Percentiles rank a stretch among this genome's conserved stretches.
Evolutionary conservation across 768 basidiomycete genomes (phyloP).

Genomic region (Omphalotus guepiniiformis): DNA sequence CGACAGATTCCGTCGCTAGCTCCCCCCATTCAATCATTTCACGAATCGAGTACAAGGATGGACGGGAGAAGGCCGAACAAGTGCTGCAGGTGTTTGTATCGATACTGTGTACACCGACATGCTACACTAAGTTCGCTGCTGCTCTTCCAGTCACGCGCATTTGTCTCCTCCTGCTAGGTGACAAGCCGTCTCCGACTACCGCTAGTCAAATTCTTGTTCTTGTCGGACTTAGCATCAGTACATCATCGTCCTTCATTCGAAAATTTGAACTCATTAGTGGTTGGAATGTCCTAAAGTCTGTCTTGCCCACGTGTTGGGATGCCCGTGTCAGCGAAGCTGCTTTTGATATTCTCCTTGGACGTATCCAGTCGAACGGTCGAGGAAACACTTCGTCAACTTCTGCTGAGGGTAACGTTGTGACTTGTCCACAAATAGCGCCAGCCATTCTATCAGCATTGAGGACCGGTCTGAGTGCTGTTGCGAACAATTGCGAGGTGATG

Average conservation of each 20-base stretch:
- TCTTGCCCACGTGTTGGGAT: conserved; percentile 70
- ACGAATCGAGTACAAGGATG: conserved; percentile 43
- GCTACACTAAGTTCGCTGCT: conserved; percentile 67
- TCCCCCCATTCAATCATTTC: conserved; percentile 60
- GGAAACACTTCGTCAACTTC: conserved; percentile 11
- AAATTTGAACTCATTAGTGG: conserved; percentile 87
- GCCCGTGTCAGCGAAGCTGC: conserved; percentile 58
- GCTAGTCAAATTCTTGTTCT: conserved; percentile 57
- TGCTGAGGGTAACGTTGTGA: conserved; percentile 29
- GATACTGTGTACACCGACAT: conserved; percentile 50
- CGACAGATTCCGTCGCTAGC: conserved; percentile 15
- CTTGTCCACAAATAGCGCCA: conserved; percentile 67
- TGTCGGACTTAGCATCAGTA: conserved; percentile 49
- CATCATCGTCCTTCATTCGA: conserved; percentile 61
- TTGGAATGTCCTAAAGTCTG: conserved; percentile 69
- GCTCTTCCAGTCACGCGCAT: conserved; percentile 78
- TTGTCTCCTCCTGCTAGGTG: conserved; percentile 73
- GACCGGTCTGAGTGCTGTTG: conserved; percentile 42
- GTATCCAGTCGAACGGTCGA: conserved; percentile 22
- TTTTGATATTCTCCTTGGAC: conserved; percentile 66
- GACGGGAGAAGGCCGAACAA: conserved; percentile 60
- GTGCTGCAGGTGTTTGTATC: conserved; percentile 64
- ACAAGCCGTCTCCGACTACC: conserved; percentile 59
- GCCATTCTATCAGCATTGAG: conserved; percentile 69
- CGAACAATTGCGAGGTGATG: conserved; percentile 28